Base-by-base conservation (phyloP, 257 asterid species). In the Petunia axillaris region DNA sequence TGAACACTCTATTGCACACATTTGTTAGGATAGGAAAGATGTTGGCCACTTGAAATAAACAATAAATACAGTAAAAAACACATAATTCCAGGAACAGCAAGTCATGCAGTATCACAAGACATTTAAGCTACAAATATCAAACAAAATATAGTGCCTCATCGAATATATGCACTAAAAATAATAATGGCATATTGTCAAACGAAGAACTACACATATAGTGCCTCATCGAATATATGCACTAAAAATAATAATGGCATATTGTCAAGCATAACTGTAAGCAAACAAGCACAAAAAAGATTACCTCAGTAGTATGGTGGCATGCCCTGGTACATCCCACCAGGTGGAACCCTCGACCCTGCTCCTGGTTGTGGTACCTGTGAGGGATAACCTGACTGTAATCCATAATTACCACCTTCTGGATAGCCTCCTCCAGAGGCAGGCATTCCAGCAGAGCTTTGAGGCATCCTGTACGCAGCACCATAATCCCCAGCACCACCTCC, bases 241-340 rank as follows among this genome's bases (percentile, higher is more conserved):
- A 57, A 57, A 14, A 8, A 80, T 9, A 73, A 67, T 63, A 16
- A 60, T 46, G 54, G 63, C 78, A 65, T 52, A 39, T 40, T 79
- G 16, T 16, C 10, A 38, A 14, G 46, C 35, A 67, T 46, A 48
- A 38, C 16, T 41, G 53, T 43, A 7, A 67, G 52, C 11, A 48
- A 73, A 48, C 43, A 59, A 54, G 58, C n/a, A 46, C 35, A 14
- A 44, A 64, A 64, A 6, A 63, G 60, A 62, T 87, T 90, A 95
- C 99, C 98, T 95, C 90, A 93, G 53, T 90, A 90, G 75, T 93
- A 95, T 13, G 97, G 97, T 4, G 94, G 97, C 91, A 90, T 88
- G 16, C 97, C 97, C 91, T 87, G 98, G 86, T 93, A 95, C 79
- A 81, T 83, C 25, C 88, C 88, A 76, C 90, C 88, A 39, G 93